phyloP scores from a whole-genome alignment of 2,329 filamentous ascomycete species.

The Apiospora sp. region DNA sequence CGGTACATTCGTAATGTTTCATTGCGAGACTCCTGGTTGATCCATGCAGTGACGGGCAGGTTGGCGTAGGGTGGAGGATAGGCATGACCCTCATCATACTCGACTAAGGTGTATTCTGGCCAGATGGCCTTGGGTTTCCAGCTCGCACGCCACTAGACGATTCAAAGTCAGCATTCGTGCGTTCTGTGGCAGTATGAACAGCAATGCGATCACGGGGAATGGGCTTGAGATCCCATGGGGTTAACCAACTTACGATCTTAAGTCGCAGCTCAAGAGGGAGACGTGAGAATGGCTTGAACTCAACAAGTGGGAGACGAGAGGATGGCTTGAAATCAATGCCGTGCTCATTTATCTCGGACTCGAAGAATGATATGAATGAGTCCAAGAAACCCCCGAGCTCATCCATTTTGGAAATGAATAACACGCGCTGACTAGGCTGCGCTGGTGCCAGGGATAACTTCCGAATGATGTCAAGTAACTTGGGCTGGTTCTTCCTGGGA shows the following conservation, averaged over 20 bases:
- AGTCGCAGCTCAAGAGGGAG: neutral
- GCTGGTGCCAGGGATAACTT: neutral
- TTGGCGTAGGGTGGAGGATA: neutral
- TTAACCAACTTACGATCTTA: neutral
- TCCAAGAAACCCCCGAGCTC: neutral
- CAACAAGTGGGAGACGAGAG: neutral
- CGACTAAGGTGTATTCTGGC: neutral
- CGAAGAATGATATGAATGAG: neutral
- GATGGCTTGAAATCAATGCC: neutral
- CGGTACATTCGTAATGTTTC: neutral
- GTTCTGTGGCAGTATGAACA: neutral
- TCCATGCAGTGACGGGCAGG: neutral
- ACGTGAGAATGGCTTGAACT: neutral
- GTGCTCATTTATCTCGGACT: neutral
- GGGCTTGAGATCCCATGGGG: neutral
- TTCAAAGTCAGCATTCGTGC: neutral
- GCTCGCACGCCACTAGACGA: neutral
- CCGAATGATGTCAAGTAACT: neutral
- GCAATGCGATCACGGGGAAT: neutral
- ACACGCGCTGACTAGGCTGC: neutral
- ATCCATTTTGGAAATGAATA: neutral
- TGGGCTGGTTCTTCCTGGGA: neutral
- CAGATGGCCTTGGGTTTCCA: neutral
- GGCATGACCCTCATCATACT: too few species aligned
- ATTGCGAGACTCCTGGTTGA: neutral